Conservation (phyloP, 805 yeast genomes). For the Debaryomyces maramus region DNA sequence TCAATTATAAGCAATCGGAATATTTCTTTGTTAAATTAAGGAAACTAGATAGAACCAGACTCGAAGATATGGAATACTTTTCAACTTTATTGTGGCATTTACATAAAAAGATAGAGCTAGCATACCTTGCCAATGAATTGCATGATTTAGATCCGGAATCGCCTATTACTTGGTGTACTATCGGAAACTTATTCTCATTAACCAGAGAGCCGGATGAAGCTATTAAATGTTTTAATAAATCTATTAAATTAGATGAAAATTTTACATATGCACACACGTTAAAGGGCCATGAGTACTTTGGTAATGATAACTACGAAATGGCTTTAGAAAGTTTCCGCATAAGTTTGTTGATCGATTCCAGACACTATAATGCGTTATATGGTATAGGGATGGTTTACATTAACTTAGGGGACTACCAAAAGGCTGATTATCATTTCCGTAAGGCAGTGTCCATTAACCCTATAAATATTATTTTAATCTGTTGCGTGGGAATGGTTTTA, state of each 20-base stretch:
- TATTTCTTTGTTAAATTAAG: slow-evolving; percentile 62
- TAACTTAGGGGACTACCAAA: slow-evolving; percentile 78
- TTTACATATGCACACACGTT: slow-evolving; percentile 89
- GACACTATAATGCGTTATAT: slow-evolving; percentile 92
- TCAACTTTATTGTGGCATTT: slow-evolving; percentile 94
- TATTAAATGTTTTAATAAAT: slow-evolving; percentile 78
- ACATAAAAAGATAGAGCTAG: slow-evolving; percentile 73
- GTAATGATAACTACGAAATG: slow-evolving; percentile 86
- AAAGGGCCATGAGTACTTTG: slow-evolving; percentile 88
- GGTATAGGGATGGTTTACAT: slow-evolving; percentile 94
- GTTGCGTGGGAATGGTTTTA: slow-evolving; percentile 91
- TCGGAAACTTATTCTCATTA: slow-evolving; percentile 86
- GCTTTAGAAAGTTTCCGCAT: slow-evolving; percentile 81
- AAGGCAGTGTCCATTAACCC: slow-evolving; percentile 90
- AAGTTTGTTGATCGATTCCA: slow-evolving; percentile 72
- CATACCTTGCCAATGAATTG: slow-evolving; percentile 81
- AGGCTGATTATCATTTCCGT: slow-evolving; percentile 83
- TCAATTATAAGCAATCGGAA: slow-evolving; percentile 77
- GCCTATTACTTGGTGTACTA: slow-evolving; percentile 87
- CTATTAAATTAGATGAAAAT: slow-evolving; percentile 62
- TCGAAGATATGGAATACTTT: slow-evolving; percentile 86
- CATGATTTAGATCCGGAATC: slow-evolving; percentile 61
- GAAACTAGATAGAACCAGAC: slow-evolving; percentile 69
- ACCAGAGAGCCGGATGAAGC: slow-evolving; percentile 88
- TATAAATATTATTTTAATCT: slow-evolving; percentile 80